Conservation (phyloP, 2,329 filamentous ascomycete species). For the Biscogniauxia marginata region DNA sequence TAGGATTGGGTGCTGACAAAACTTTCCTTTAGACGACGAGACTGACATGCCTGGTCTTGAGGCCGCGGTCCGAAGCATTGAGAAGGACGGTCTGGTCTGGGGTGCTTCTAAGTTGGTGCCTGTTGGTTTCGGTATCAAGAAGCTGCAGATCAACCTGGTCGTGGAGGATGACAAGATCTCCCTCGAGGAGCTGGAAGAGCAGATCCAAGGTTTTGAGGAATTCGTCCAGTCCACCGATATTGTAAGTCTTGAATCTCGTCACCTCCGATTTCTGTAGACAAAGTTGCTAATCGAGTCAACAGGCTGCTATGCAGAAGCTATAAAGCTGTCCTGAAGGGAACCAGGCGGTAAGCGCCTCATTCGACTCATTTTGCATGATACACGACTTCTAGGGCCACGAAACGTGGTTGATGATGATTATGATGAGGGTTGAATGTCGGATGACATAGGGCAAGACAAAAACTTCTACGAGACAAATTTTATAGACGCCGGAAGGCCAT, state of each 20-base stretch:
- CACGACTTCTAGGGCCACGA: slow-evolving; percentile 29
- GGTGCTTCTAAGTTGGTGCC: slow-evolving; percentile 85
- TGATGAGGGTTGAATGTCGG: slow-evolving; percentile 29
- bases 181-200: slow-evolving; percentile 78
- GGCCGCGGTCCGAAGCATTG: slow-evolving; percentile 74
- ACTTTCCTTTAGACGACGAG: slow-evolving; percentile 68
- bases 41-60: slow-evolving; percentile 86
- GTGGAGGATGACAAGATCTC: slow-evolving; percentile 97
- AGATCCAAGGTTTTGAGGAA: slow-evolving; percentile 84
- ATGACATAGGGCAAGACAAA: slow-evolving; percentile 16
- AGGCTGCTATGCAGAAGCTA: slow-evolving; percentile 84
- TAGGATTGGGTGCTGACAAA: slow-evolving; percentile 9
- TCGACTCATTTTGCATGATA: slow-evolving; percentile 29
- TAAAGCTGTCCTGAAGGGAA: slow-evolving; percentile 50
- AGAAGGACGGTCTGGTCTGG: slow-evolving; percentile 95
- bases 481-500: slow-evolving; percentile 24
- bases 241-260: slow-evolving; percentile 40
- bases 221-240: slow-evolving; percentile 94
- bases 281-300: slow-evolving; percentile 15
- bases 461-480: slow-evolving; percentile 18
- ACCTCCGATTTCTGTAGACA: neutral
- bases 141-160: slow-evolving; percentile 98
- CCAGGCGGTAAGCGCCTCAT: slow-evolving; percentile 19
- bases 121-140: slow-evolving; percentile 97
- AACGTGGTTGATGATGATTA: slow-evolving; percentile 32